A percentile compares a stretch with the other conserved stretches of the same genome.
Conservation (phyloP, 768 basidiomycete species). For the Lentinula boryana region DNA sequence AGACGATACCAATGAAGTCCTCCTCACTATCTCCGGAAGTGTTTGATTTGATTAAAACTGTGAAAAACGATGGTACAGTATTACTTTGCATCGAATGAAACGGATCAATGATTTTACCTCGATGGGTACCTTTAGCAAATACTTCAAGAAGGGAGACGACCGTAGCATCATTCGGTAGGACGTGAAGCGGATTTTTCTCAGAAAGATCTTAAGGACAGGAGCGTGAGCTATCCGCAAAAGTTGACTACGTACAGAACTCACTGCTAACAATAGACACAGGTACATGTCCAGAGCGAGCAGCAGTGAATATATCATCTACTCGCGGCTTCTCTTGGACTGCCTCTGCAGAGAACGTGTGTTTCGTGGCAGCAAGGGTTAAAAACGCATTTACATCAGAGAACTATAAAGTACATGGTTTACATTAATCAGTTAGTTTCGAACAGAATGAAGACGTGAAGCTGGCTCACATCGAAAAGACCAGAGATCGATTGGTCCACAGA, state of each 20-base stretch:
- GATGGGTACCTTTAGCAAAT: constrained; percentile 68
- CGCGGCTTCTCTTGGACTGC: constrained; percentile 54
- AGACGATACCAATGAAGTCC: constrained; percentile 64
- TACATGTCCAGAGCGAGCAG: constrained; percentile 69
- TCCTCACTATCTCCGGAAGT: constrained; percentile 22
- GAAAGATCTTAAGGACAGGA: constrained; percentile 55
- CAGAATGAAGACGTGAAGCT: background rate
- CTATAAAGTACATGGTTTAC: constrained; percentile 26
- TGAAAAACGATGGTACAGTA: background rate
- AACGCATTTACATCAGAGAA: constrained; percentile 88
- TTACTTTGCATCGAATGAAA: background rate
- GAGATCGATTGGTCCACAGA: constrained; percentile 20
- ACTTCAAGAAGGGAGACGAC: constrained; percentile 55
- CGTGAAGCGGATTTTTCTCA: constrained; percentile 75
- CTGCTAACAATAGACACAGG: constrained; percentile 75
- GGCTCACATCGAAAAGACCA: constrained; percentile 73
- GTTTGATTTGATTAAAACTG: constrained; percentile 53
- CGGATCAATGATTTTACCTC: constrained; percentile 39
- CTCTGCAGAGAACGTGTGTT: constrained; percentile 61
- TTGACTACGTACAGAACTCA: constrained; percentile 28
- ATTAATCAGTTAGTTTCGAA: background rate
- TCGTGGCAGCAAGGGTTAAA: constrained; percentile 73
- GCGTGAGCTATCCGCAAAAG: background rate
- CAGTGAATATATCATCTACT: constrained; percentile 63
- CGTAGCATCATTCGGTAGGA: constrained; percentile 56